Percentiles rank a stretch among this genome's conserved stretches.
Conservation (phyloP, 768 basidiomycete genomes). For the Agaricus sinodeliciosus region DNA sequence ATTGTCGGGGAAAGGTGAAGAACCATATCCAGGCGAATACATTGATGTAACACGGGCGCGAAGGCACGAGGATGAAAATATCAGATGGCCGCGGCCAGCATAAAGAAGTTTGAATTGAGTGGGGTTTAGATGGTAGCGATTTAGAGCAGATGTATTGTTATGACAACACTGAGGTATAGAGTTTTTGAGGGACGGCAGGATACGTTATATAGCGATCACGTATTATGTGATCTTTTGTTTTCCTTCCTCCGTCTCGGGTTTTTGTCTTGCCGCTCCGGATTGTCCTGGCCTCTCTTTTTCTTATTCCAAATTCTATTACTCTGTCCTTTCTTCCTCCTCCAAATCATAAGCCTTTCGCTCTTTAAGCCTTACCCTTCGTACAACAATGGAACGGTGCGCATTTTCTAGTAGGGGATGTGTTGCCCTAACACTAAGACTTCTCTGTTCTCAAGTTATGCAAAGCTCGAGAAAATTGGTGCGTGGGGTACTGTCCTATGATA, state of each 20-base stretch:
- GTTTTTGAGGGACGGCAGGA: neutral
- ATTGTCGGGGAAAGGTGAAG: slow-evolving; percentile 44
- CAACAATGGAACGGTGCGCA: slow-evolving; percentile 40
- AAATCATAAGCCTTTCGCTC: neutral
- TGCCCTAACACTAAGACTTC: slow-evolving; percentile 12
- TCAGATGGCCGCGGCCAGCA: slow-evolving; percentile 70
- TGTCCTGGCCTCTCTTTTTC: slow-evolving; percentile 8
- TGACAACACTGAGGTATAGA: slow-evolving; percentile 6
- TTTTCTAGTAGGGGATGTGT: slow-evolving; percentile 5
- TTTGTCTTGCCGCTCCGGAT: slow-evolving; percentile 2
- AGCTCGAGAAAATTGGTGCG: slow-evolving; percentile 98
- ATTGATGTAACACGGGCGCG: slow-evolving; percentile 64
- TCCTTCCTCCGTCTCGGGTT: slow-evolving; percentile 13
- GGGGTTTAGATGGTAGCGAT: neutral
- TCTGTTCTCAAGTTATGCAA: slow-evolving; percentile 67
- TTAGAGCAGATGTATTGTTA: neutral
- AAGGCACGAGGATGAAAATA: slow-evolving; percentile 44
- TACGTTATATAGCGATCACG: slow-evolving; percentile 1
- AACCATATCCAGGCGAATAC: slow-evolving; percentile 66
- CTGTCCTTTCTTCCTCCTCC: slow-evolving; percentile 11
- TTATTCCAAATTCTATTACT: slow-evolving; percentile 12
- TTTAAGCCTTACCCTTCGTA: slow-evolving; percentile 2
- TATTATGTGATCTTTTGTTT: slow-evolving; percentile 8
- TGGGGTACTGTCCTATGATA: slow-evolving; percentile 21
- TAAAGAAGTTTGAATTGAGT: slow-evolving; percentile 21